Percentiles rank a stretch among this genome's conserved stretches.
Conservation (phyloP, 352 stramenopile species). For the Pythium scleroteichum region DNA sequence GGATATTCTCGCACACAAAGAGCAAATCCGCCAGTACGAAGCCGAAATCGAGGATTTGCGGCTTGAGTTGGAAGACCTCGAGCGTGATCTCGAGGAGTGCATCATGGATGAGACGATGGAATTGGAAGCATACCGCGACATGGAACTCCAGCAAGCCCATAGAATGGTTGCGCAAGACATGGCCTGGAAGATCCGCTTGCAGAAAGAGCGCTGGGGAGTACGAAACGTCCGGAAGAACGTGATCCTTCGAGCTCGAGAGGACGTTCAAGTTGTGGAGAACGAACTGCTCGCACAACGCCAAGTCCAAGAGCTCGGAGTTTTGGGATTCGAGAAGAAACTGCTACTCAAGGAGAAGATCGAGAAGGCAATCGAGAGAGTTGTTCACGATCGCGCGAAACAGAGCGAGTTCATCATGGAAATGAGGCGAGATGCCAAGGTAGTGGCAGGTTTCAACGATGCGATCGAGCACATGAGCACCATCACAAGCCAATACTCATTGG, state of each 20-base stretch:
- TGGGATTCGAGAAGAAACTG: constrained; percentile 62
- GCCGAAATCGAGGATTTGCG: constrained; percentile 68
- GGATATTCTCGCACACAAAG: constrained; percentile 57
- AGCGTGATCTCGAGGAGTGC: constrained; percentile 73
- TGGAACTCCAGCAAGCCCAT: constrained; percentile 50
- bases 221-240: constrained; percentile 60
- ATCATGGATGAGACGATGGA: constrained; percentile 65
- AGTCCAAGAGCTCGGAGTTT: constrained; percentile 49
- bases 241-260: constrained; percentile 42
- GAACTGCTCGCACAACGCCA: constrained; percentile 41
- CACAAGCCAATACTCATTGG: constrained; percentile 52
- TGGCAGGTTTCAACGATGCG: constrained; percentile 50
- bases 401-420: constrained; percentile 45
- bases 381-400: constrained; percentile 41
- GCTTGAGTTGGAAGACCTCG: constrained; percentile 77
- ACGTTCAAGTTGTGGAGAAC: constrained; percentile 36
- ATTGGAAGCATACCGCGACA: constrained; percentile 55
- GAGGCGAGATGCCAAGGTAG: constrained; percentile 40
- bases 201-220: constrained; percentile 67
- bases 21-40: constrained; percentile 76
- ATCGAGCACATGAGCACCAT: constrained; percentile 56
- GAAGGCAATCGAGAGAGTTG: constrained; percentile 27
- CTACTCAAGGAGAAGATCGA: constrained; percentile 52
- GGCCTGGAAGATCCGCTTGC: constrained; percentile 38
- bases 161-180: constrained; percentile 46